phyloP scores from a whole-genome alignment of 495 filamentous ascomycete genomes.

The Lepidopterella palustris region DNA sequence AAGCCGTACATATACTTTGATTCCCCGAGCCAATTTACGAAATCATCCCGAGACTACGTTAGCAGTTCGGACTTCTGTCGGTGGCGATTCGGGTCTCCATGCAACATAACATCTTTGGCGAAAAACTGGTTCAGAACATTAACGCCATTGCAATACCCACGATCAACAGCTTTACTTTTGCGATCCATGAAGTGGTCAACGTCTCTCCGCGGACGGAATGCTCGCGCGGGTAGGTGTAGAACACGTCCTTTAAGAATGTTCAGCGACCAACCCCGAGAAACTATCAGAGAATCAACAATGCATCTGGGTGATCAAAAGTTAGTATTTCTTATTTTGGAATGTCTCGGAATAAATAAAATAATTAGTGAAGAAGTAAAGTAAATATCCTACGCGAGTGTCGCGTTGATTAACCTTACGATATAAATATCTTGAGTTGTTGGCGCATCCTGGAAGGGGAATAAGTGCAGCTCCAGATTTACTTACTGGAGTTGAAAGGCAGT shows the following conservation, averaged over 20 bases:
- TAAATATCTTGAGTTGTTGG: too few relatives aligned
- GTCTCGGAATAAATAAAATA: too few relatives aligned
- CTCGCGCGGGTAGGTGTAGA: constrained; percentile 27
- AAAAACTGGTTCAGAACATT: constrained; percentile 30
- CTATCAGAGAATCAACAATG: constrained; percentile 42
- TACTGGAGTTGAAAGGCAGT: constrained; percentile 46
- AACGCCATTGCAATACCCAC: constrained; percentile 22
- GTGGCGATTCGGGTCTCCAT: constrained; percentile 33
- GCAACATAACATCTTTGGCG: constrained; percentile 27
- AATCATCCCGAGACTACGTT: constrained; percentile 30
- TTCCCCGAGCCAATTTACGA: constrained; percentile 41
- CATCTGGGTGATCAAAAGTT: too few relatives aligned
- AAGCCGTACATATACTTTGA: constrained; percentile 39
- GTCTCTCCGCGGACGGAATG: constrained; percentile 40
- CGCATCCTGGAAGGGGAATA: too few relatives aligned
- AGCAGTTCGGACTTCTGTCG: constrained; percentile 18
- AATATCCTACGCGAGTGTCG: too few relatives aligned
- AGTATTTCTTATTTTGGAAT: too few relatives aligned
- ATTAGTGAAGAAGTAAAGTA: too few relatives aligned
- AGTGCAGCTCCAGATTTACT: too few relatives aligned
- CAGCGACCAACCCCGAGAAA: constrained; percentile 40
- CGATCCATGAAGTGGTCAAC: constrained; percentile 42
- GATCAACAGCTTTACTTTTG: constrained; percentile 27
- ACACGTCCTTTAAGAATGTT: constrained; percentile 33
- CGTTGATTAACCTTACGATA: too few relatives aligned